These are phyloP conservation scores for Magnaporthales sp. DNA, from an alignment of 2,329 filamentous ascomycete genomes.

Conservation along the genomic window DNA sequence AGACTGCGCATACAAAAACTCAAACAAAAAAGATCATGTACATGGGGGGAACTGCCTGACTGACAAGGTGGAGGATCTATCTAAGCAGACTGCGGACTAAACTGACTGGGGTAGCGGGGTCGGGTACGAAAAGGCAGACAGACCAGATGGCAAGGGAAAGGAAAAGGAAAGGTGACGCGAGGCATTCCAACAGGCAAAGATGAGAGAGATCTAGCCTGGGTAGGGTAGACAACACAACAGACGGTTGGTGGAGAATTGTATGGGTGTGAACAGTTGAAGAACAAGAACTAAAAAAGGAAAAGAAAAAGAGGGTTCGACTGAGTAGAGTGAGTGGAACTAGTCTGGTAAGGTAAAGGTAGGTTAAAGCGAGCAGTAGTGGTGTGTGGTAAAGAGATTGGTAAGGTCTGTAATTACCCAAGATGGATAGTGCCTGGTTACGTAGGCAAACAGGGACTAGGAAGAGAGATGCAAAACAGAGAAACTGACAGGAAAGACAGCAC, in stretches of 20 bases:
- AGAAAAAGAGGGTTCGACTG: background rate
- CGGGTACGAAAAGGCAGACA: background rate
- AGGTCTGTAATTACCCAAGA: background rate
- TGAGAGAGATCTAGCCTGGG: background rate
- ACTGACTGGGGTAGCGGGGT: background rate
- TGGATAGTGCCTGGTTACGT: background rate
- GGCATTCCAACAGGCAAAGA: background rate
- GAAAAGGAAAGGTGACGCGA: background rate
- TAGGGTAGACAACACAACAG: background rate
- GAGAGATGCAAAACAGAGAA: constrained; percentile 1
- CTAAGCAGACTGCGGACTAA: background rate
- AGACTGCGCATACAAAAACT: background rate
- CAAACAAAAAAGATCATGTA: background rate
- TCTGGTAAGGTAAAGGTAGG: background rate
- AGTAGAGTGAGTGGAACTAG: background rate
- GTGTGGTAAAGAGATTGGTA: background rate
- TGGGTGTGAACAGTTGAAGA: background rate
- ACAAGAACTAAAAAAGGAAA: background rate
- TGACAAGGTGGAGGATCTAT: background rate
- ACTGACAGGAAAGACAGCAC: background rate
- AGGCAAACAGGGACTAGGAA: background rate
- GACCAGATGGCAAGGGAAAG: background rate
- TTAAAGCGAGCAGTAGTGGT: background rate
- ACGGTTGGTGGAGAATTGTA: background rate
- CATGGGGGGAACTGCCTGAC: background rate